Evolutionary conservation across 208 protist genomes (phyloP), one percentile per base, ranked within the genome.

Genomic region (Trypanosomatidae sp.): DNA sequence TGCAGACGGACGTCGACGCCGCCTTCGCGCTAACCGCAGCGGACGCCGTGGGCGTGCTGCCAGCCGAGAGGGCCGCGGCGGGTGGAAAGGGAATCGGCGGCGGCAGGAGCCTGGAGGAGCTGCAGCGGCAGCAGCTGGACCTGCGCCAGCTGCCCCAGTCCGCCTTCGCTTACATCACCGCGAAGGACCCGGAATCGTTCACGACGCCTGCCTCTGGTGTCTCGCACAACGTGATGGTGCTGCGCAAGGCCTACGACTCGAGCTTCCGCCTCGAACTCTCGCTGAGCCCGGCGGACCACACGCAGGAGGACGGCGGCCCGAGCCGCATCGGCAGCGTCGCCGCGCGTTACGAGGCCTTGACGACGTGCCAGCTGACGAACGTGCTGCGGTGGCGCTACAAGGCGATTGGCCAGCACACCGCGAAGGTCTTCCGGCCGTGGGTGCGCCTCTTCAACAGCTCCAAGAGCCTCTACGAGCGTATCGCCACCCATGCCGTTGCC

Each of bases 291-390:
- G 81, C 69, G 15, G 71, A 71, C 60, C 60, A 80, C 12, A 71
- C 33, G 1, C 74, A 64, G n/a, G 41, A 39, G 58, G 22, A 22
- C 77, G 44, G 75, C 53, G 28, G 19, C 47, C 25, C 44, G 30
- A 15, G 50, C 46, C 46, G 56, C 55, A 33, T 19, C 30, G 69
- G 67, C 36, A 44, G 55, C 7, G 74, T 85, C 36, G 66, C 76
- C 43, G 71, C 83, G 13, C 74, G 58, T 52, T 90, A 88, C 75
- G 80, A 83, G 62, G 70, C 79, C 10, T 67, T 96, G 3, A 79
- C 81, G 30, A 86, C 84, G 22, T 96, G 91, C 70, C 91, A 96
- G 76, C 81, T 93, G 67, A 91, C 85, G 43, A 95, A 95, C 75
- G 65, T 71, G 25, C 92, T 95, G 66, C 86, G 91, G 39, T 74